phyloP scores from a whole-genome alignment of 441 rosid species.

The Pelargonium myrrhifolium region DNA sequence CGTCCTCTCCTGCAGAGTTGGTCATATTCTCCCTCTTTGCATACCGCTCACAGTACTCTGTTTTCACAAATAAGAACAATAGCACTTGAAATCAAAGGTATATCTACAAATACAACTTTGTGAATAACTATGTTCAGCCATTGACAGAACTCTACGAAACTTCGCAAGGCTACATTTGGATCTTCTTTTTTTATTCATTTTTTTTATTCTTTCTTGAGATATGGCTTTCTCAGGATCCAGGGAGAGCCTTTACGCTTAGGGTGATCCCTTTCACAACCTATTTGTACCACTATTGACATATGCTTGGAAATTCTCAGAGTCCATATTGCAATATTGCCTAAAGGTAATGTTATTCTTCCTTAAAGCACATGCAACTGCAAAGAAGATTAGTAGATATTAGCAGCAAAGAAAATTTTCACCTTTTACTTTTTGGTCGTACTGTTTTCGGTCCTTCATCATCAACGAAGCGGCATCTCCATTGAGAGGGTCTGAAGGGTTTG shows the following conservation, averaged over 20 bases:
- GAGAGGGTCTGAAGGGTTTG: conserved; percentile 59
- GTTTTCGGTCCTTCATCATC: conserved; percentile 52
- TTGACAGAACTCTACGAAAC: background rate
- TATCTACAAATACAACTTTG: background rate
- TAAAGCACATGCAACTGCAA: background rate
- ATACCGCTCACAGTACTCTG: conserved; percentile 54
- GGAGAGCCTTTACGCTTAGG: no score
- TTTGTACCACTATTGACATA: no score
- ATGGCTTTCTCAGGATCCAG: no score
- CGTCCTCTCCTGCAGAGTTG: conserved; percentile 29
- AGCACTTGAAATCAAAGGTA: background rate
- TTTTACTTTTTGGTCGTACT: conserved; percentile 56
- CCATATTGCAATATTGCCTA: no score
- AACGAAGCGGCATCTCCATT: conserved; percentile 63
- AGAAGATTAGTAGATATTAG: background rate
- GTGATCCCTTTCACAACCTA: no score
- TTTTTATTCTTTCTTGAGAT: no score
- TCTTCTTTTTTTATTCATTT: no score
- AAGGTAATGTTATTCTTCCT: background rate
- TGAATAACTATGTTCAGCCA: background rate
- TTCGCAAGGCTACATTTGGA: background rate
- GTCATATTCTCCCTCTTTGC: conserved; percentile 44
- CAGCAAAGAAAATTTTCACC: conserved; percentile 25
- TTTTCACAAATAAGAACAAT: conserved; percentile 12
- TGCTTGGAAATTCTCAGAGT: no score